Evolutionary conservation across 345 rosid species (phyloP).

Genomic region (Citrus australasica): DNA sequence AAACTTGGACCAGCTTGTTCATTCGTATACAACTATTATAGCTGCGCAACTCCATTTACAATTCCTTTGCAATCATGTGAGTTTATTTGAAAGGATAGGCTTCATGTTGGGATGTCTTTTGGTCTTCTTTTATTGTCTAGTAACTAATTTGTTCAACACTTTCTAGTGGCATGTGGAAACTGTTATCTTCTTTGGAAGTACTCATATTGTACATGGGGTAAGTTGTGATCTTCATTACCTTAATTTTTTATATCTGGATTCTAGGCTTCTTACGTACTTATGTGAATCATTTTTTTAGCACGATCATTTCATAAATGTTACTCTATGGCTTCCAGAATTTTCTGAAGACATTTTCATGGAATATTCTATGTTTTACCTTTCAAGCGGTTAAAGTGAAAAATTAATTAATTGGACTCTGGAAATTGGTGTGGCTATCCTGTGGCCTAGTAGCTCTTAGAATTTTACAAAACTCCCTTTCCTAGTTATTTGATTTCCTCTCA

Average conservation of each 20-base stretch:
- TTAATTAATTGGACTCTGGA: background rate
- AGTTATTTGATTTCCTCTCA: constrained; percentile 5
- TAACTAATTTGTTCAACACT: constrained; percentile 11
- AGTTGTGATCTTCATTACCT: constrained; percentile 19
- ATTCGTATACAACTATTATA: background rate
- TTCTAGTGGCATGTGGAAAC: constrained; percentile 59
- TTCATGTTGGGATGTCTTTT: background rate
- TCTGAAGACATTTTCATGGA: too few relatives aligned
- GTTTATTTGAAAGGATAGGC: too few relatives aligned
- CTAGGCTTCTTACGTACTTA: background rate
- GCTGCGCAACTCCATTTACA: constrained; percentile 1
- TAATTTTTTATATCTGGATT: background rate
- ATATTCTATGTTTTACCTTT: too few relatives aligned
- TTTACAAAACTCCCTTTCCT: constrained; percentile 26
- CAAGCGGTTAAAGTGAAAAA: too few relatives aligned
- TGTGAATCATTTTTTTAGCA: background rate
- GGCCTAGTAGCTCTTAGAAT: background rate
- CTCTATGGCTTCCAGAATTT: too few relatives aligned
- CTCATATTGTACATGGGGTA: constrained; percentile 92
- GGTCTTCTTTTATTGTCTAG: background rate
- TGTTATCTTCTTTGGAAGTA: constrained; percentile 72
- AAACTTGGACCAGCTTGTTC: background rate
- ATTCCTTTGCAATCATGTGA: too few relatives aligned
- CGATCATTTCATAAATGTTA: background rate
- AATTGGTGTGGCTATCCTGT: background rate